phyloP scores from a whole-genome alignment of 1,284 basidiomycete species.

The Hemileia vastatrix region DNA sequence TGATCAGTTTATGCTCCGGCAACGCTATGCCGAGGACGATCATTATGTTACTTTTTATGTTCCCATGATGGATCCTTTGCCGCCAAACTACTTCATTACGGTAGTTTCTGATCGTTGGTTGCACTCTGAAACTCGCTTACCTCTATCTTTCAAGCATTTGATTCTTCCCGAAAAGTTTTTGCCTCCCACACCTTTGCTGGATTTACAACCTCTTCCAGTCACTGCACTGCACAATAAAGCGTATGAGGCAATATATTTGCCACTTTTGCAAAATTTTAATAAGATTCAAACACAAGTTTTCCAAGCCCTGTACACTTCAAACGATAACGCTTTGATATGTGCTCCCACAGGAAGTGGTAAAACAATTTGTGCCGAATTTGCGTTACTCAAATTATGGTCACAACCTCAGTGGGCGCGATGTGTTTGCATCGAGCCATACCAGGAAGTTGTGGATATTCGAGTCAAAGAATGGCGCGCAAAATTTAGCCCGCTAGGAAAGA shows the following conservation, averaged over 20 bases:
- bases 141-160: constrained; percentile 95
- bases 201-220: constrained; percentile 80
- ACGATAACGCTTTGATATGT: constrained; percentile 91
- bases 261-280: constrained; percentile 57
- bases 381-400: constrained; percentile 81
- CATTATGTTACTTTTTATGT: constrained; percentile 90
- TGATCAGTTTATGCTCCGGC: constrained; percentile 80
- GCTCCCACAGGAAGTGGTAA: constrained; percentile 95
- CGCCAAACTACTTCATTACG: constrained; percentile 95
- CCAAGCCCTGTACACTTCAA: constrained; percentile 89
- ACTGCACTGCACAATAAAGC: constrained; percentile 84
- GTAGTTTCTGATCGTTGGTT: constrained; percentile 92
- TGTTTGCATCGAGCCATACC: constrained; percentile 91
- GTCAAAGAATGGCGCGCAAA: constrained; percentile 80
- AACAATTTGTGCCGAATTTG: constrained; percentile 94
- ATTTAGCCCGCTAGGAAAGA: constrained; percentile 73
- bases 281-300: constrained; percentile 99
- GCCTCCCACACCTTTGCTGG: constrained; percentile 78
- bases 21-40: constrained; percentile 60
- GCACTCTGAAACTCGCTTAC: constrained; percentile 84
- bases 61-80: constrained; percentile 91
- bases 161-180: constrained; percentile 97
- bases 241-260: constrained; percentile 71
- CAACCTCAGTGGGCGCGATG: constrained; percentile 72
- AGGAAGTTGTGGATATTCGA: constrained; percentile 87